Base-by-base conservation (phyloP, 73 alveolate genomes). In the Symbiodinium pilosum region DNA sequence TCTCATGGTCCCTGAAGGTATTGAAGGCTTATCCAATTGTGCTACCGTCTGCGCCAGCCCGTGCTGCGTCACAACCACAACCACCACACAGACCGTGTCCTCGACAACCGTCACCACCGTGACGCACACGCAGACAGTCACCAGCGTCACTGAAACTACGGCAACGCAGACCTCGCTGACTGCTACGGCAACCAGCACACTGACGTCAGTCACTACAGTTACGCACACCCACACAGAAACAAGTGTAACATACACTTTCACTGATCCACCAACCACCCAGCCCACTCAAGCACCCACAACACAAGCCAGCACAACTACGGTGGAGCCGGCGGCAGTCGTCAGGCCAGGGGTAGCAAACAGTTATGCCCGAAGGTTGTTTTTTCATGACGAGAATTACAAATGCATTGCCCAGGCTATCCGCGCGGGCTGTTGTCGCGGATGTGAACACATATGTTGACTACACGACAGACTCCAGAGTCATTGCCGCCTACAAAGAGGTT, bases 11-110 rank as follows among this genome's bases (percentile, higher is more conserved):
- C 41, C 38, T 32, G 2, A 44, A 87, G 94, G 94, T 32, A 51
- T 87, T 40, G 64, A 54, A 8, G 52, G 34, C 3, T 1, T 86
- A n/a, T 30, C 40, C 14, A 36, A 43, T 4, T 87, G 84, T 36
- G 26, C 32, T 32, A 54, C 84, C 21, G 56, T 9, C 3, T 87
- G 94, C 28, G 94, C 52, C 38, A 24, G 42, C 68, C 93, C 94
- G 8, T 87, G 94, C 84, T 87, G 94, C 84, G 69, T 87, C 68
- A 87, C 85, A 26, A 87, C 94, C 42, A 87, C 94, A 12, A 87
- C 85, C 85, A 87, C 94, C 18, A 87, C 94, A 21, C 43, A 4
- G 94, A 87, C 75, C 75, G 34, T 43, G 47, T 43, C 93, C 0
- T 11, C 83, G 34, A 86, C 73, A 38, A 87, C 94, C 41, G 43